Conservation (phyloP, 225 moss, liverwort and hornwort genomes). For the Bryoerythrophyllum caledonicum region DNA sequence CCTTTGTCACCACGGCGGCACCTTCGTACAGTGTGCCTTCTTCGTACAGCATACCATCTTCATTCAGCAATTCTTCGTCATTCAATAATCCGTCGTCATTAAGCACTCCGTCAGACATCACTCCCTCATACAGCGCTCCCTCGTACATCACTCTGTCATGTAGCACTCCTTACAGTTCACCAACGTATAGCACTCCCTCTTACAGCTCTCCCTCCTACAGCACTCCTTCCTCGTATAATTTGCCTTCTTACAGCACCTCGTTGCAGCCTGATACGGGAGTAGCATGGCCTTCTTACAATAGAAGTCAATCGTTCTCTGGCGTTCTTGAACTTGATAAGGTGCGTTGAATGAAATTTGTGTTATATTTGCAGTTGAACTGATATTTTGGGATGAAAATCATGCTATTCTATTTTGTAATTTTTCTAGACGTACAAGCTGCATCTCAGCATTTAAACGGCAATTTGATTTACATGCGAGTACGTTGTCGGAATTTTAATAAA, state of each 20-base stretch:
- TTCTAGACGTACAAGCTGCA: constrained; percentile 15
- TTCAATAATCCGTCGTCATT: too few species aligned
- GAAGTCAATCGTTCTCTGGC: constrained; percentile 51
- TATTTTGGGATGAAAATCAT: constrained; percentile 2
- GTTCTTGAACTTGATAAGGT: constrained; percentile 48
- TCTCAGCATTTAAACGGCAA: background rate
- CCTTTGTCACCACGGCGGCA: constrained; percentile 24
- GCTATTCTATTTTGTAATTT: background rate
- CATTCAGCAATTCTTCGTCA: too few species aligned
- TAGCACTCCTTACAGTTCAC: constrained; percentile 43
- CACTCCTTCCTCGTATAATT: constrained; percentile 47
- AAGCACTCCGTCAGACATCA: too few species aligned
- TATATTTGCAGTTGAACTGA: constrained; percentile 3
- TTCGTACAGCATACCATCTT: constrained; percentile 37
- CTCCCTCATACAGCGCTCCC: too few species aligned
- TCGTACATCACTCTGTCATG: constrained; percentile 24
- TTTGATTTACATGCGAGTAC: background rate
- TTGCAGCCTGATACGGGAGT: constrained; percentile 36
- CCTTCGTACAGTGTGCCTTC: constrained; percentile 46
- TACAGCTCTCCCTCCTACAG: constrained; percentile 29
- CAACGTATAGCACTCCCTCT: constrained; percentile 43
- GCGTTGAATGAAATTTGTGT: constrained; percentile 18
- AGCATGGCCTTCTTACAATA: constrained; percentile 49
- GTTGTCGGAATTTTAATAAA: background rate
- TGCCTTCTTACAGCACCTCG: constrained; percentile 34